Base-by-base conservation (phyloP, 495 filamentous ascomycete genomes). In the Lindgomyces ingoldianus region DNA sequence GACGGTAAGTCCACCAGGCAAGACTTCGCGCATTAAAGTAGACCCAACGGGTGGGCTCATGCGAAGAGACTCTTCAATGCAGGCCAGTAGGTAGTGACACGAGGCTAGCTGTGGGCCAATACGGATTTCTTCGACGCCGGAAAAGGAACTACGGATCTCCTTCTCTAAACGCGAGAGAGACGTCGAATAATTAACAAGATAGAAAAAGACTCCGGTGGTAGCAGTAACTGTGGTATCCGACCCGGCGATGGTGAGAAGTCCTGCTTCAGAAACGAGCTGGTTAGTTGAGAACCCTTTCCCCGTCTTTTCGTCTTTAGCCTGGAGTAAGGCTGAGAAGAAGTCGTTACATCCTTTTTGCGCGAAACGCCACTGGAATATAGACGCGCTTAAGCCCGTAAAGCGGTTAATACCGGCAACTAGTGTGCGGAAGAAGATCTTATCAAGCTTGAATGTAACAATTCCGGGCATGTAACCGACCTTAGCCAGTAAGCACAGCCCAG, bases 221-320 rank as follows among this genome's bases (percentile, higher is more conserved):
- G 84, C 81, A 2, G 56, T 65, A 24, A 57, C 29, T 8, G 45
- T 39, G 14, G 61, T 64, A 26, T 64, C 56, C 14, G 49, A 42
- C n/a, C 61, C 85, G 22, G 77, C 79, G 59, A 79, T 76, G 74
- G 80, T 79, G 2, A 90, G 79, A 0, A 91, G 75, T 70, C 89
- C 88, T 3, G 85, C 84, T 72, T 91, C 88, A 30, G 82, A 84
- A 85, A 85, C 89, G 2, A 91, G 79, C 65, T 92, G 88, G 1
- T 82, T 80, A 11, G 79, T 86, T 11, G 78, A 78, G 67, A 90
- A 87, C 0, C 87, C 86, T 56, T 82, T 78, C 48, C 86, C 87
- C 0, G 82, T 87, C 57, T 83, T 79, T 0, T 82, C 81, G 46
- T 87, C 83, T 48, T 81, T 82, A 10, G 83, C 82, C 48, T 83